Evolutionary conservation across 352 stramenopile species (phyloP).

Genomic region (Pythium guiyangense): DNA sequence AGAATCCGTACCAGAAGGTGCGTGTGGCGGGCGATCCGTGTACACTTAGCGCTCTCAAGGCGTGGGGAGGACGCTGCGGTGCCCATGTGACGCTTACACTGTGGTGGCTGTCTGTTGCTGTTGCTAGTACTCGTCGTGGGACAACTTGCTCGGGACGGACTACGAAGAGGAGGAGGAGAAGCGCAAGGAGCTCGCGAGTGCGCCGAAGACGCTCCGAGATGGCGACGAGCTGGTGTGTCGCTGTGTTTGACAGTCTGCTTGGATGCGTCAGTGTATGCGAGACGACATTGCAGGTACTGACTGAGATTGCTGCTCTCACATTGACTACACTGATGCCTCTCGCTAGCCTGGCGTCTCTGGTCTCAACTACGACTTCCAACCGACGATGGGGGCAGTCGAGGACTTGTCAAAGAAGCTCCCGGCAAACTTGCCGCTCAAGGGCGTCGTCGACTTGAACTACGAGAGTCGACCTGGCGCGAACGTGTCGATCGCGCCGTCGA

Average conservation of each 20-base stretch:
- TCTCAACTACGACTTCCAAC: constrained; percentile 79
- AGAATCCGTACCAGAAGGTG: constrained; percentile 88
- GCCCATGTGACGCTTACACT: too few species aligned
- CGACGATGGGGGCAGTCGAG: constrained; percentile 57
- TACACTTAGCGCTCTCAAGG: too few species aligned
- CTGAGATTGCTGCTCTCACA: too few species aligned
- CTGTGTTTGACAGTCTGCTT: too few species aligned
- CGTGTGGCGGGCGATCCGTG: too few species aligned
- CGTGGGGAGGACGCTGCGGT: too few species aligned
- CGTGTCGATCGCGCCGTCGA: constrained; percentile 73
- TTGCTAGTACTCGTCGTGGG: constrained; percentile 81
- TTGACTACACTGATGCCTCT: neutral
- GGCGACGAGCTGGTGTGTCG: constrained; percentile 69
- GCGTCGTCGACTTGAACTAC: constrained; percentile 80
- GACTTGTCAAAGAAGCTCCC: constrained; percentile 72
- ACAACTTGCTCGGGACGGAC: constrained; percentile 82
- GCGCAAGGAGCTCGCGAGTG: constrained; percentile 73
- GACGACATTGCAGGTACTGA: too few species aligned
- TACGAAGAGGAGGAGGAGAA: constrained; percentile 87
- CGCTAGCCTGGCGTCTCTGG: constrained; percentile 58
- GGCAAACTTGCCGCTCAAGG: constrained; percentile 72
- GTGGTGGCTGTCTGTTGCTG: neutral
- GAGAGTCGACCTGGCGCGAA: constrained; percentile 41
- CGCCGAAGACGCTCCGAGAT: constrained; percentile 74
- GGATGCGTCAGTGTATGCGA: too few species aligned